Base-by-base conservation (phyloP, 805 yeast species). In the Candida andamanensis region DNA sequence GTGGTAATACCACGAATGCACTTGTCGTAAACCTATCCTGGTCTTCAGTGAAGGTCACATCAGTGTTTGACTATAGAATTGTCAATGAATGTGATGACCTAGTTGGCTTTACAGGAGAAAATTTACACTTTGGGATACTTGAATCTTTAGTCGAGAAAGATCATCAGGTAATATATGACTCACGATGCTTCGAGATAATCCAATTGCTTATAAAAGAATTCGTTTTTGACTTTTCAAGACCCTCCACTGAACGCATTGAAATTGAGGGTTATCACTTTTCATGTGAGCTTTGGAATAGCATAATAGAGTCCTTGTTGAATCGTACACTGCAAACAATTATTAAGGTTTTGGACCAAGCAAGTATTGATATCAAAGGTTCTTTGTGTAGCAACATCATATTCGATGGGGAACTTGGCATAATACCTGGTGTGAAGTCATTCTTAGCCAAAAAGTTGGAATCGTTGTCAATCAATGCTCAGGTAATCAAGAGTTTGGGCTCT, bases 21-120 rank as follows among this genome's bases (percentile, higher is more conserved):
- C 28, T 60, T 8, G 57, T 59, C 6, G 21, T 60, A 8, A 53
- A 58, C 35, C 31, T 56, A 17, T 52, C 52, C 6, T 60, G 65
- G 65, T 42, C 42, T 18, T 24, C 45, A 6, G 24, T 40, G 8
- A 38, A 36, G 4, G 35, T 58, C 6, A 29, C 32, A 10, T 32
- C 47, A 10, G 40, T 59, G 3, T 24, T 41, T 10, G 65, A 60
- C 35, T 44, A 58, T 20, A 37, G 61, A 27, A 36, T 42, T 4
- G 19, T 53, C 5, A 29, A 26, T 9, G 34, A 29, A 10, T 5
- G 15, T 10, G 40, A 36, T 15, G 24, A 15, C 6, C 9, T 4
- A 10, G 23, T 17, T 11, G 16, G 20, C 9, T 20, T 37, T 2
- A 31, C 40, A 17, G 44, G 44, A 5, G 32, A 24, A 10, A 40